Percentiles rank a stretch among this genome's conserved stretches.
These are phyloP conservation scores for Tricholoma saponaceum DNA, from an alignment of 768 basidiomycete species.

Conservation along the genomic window DNA sequence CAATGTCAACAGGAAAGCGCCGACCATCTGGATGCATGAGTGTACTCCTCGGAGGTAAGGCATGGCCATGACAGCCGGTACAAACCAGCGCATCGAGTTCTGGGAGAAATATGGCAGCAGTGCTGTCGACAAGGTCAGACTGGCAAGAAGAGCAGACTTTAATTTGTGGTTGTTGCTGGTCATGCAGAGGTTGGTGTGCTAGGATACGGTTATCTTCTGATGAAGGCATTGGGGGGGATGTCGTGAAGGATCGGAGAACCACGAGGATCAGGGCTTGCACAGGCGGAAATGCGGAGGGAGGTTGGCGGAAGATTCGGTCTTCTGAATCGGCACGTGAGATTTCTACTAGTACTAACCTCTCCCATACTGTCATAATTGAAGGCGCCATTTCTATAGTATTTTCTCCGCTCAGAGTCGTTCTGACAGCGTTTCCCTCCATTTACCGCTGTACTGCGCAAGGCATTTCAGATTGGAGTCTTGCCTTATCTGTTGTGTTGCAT, in stretches of 20 bases:
- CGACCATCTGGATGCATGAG: constrained; percentile 11
- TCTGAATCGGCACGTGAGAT: background rate
- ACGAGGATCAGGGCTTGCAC: background rate
- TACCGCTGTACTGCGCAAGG: too few species aligned
- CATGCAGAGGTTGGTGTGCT: background rate
- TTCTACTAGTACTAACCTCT: too few species aligned
- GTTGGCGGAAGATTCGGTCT: background rate
- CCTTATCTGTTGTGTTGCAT: too few species aligned
- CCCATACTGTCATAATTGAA: too few species aligned
- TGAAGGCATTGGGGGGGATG: background rate
- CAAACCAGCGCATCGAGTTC: constrained; percentile 39
- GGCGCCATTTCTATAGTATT: too few species aligned
- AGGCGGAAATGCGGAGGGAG: background rate
- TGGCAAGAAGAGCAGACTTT: constrained; percentile 46
- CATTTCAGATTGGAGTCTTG: too few species aligned
- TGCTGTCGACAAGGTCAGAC: constrained; percentile 33
- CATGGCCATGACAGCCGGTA: constrained; percentile 40
- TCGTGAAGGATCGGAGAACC: constrained; percentile 11
- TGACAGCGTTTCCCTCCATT: too few species aligned
- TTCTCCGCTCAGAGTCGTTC: too few species aligned
- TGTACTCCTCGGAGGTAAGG: constrained; percentile 22
- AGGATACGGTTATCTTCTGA: background rate
- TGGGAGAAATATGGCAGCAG: constrained; percentile 19
- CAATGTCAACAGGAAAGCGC: constrained; percentile 21
- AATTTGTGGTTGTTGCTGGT: constrained; percentile 29